Evolutionary conservation across 129 eudicot genomes (phyloP).

Genomic region (Artemisia annua): DNA sequence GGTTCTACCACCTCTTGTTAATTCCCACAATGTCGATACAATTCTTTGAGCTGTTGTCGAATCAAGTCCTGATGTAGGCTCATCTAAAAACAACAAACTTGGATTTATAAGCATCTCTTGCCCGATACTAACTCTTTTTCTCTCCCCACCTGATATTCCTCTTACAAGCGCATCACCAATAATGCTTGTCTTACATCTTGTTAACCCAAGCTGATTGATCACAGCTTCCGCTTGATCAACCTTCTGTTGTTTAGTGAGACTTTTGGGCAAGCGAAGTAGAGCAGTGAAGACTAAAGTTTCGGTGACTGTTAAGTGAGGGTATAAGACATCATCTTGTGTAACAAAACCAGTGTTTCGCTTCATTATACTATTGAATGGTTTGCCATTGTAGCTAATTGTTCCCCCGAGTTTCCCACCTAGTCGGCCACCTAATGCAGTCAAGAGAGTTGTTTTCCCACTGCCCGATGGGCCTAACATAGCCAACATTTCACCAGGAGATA

Average conservation of each 20-base stretch:
- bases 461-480: slow-evolving; percentile 93
- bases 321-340: slow-evolving; percentile 75
- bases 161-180: slow-evolving; percentile 57
- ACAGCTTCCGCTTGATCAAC: slow-evolving; percentile 49
- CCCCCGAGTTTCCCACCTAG: slow-evolving; percentile 60
- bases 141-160: slow-evolving; percentile 83
- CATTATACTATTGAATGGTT: slow-evolving; percentile 53
- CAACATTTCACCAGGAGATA: slow-evolving; percentile 71
- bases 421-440: slow-evolving; percentile 67
- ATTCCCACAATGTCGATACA: slow-evolving; percentile 67
- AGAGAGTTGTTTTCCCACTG: slow-evolving; percentile 79
- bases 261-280: slow-evolving; percentile 56
- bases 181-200: slow-evolving; percentile 57
- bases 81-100: slow-evolving; percentile 76
- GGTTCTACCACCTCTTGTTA: slow-evolving; percentile 75
- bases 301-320: slow-evolving; percentile 73
- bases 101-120: slow-evolving; percentile 92
- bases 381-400: slow-evolving; percentile 51
- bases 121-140: slow-evolving; percentile 92
- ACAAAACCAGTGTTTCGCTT: slow-evolving; percentile 79
- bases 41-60: slow-evolving; percentile 87
- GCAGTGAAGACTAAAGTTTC: slow-evolving; percentile 81
- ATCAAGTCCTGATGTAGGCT: slow-evolving; percentile 91
- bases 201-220: slow-evolving; percentile 59
- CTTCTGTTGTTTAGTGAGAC: slow-evolving; percentile 41